Evolutionary conservation across 2,329 filamentous ascomycete genomes (phyloP).

Genomic region (Plenodomus biglobosus): DNA sequence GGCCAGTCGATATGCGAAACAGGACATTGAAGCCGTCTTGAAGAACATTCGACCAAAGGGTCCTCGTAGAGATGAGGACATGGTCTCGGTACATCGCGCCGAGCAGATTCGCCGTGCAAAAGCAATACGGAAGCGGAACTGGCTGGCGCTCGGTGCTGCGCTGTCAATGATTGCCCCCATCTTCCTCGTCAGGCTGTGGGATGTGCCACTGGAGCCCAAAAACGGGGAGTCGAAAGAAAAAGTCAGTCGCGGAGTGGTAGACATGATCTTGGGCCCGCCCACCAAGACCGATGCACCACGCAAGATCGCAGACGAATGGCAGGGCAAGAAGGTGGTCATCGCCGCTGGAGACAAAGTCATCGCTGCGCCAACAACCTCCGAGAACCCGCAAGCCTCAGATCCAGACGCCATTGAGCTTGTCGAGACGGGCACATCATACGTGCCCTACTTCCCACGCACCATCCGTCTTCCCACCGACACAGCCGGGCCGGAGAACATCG

Average conservation of each 20-base stretch:
- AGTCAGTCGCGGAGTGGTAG: constrained; percentile 24
- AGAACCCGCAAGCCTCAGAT: constrained; percentile 35
- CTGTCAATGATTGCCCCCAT: constrained; percentile 44
- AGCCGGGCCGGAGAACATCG: constrained; percentile 22
- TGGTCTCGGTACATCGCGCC: constrained; percentile 39
- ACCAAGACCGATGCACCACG: constrained; percentile 34
- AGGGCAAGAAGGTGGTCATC: constrained; percentile 59
- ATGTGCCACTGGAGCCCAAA: constrained; percentile 19
- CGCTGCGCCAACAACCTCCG: constrained; percentile 43
- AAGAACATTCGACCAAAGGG: constrained; percentile 9
- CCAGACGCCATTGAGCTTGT: constrained; percentile 70
- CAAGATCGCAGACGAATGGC: constrained; percentile 46
- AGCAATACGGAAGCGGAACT: constrained; percentile 32
- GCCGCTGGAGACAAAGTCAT: constrained; percentile 64
- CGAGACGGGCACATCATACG: constrained; percentile 76
- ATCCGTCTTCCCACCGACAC: constrained; percentile 61
- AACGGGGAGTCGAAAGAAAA: constrained; percentile 21
- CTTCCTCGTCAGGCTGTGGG: constrained; percentile 38
- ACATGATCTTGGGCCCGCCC: constrained; percentile 28
- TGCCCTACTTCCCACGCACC: constrained; percentile 75
- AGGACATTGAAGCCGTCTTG: constrained; percentile 18
- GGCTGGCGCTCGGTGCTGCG: constrained; percentile 38
- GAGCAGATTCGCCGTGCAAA: constrained; percentile 34
- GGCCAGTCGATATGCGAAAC: constrained; percentile 16
- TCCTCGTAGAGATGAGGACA: constrained; percentile 26